Conservation (phyloP, 2,329 filamentous ascomycete species). For the Colletotrichum acutatum region DNA sequence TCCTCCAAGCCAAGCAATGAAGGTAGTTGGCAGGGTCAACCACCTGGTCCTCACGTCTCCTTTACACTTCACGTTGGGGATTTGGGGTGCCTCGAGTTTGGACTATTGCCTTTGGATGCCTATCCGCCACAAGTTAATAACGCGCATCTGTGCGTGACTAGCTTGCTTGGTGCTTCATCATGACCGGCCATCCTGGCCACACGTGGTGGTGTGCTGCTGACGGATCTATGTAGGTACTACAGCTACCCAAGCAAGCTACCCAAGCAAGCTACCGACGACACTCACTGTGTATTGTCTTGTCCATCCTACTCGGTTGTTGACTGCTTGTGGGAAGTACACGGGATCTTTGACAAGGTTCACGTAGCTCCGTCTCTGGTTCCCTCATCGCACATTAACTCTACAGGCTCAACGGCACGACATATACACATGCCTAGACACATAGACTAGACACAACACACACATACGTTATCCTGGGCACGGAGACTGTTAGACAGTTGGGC, state of each 20-base stretch:
- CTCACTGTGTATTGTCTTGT: background rate
- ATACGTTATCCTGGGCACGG: background rate
- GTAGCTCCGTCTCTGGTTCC: background rate
- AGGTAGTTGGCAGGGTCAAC: background rate
- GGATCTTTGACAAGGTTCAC: background rate
- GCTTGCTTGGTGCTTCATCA: background rate
- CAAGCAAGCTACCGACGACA: background rate
- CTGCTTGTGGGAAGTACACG: background rate
- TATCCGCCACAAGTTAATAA: too few relatives aligned
- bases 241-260: too few relatives aligned
- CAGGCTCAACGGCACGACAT: background rate
- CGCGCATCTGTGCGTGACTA: background rate
- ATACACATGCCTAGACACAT: background rate
- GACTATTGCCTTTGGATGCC: background rate
- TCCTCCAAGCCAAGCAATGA: slow-evolving; percentile 2
- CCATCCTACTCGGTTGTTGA: background rate
- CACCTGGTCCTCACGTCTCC: background rate
- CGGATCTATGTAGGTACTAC: background rate
- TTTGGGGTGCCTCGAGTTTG: background rate
- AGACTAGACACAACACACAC: background rate
- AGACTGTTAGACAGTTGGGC: background rate
- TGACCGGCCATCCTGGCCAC: background rate
- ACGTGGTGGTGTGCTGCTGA: background rate
- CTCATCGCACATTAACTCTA: background rate
- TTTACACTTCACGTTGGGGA: background rate